Conservation (phyloP, 139 green algal species). For the Chlorella sp. region DNA sequence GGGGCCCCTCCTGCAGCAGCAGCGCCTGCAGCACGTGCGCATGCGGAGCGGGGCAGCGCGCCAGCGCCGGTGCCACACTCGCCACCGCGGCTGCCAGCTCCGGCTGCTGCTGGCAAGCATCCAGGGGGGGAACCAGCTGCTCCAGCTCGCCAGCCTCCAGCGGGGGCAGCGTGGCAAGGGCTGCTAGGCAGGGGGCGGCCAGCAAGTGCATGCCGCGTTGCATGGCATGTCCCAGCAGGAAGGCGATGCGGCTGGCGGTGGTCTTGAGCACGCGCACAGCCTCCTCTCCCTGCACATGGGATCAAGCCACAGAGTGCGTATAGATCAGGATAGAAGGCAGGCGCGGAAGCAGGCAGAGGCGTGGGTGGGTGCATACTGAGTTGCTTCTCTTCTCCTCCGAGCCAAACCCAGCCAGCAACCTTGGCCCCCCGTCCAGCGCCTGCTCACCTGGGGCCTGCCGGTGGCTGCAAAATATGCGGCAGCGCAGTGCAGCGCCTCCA, state of each 20-base stretch:
- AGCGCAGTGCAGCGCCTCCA: conserved; percentile 26
- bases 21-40: conserved; percentile 21
- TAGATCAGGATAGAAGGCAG: too few relatives aligned
- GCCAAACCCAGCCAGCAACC: not conserved
- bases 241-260: not conserved
- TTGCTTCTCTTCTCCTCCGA: too few relatives aligned
- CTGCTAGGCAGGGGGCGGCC: conserved; percentile 1
- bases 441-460: not conserved
- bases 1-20: not conserved
- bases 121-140: not conserved
- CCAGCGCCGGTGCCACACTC: not conserved
- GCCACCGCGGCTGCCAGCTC: conserved; percentile 16
- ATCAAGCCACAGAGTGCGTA: too few relatives aligned
- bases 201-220: not conserved
- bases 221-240: not conserved
- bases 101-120: not conserved
- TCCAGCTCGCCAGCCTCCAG: not conserved
- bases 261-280: not conserved
- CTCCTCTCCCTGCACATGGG: not conserved
- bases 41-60: not conserved
- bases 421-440: too few relatives aligned
- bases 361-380: too few relatives aligned
- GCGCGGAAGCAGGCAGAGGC: too few relatives aligned
- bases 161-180: not conserved
- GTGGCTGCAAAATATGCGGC: conserved; percentile 14